Base-by-base conservation (phyloP, 805 yeast genomes). In the Metschnikowia continentalis region DNA sequence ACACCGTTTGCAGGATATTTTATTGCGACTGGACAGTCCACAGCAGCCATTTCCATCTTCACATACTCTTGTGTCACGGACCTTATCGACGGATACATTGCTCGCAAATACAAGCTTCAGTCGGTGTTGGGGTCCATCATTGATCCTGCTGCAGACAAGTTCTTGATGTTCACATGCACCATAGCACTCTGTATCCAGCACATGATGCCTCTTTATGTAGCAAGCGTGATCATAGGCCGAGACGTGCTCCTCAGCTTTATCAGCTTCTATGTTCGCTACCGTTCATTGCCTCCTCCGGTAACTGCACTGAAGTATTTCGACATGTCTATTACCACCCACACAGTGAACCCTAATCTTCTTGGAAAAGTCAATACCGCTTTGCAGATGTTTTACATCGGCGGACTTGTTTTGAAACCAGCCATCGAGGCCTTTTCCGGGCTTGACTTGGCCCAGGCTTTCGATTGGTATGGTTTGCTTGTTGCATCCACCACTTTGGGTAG, bases 141-240 rank as follows among this genome's bases (percentile, higher is more conserved):
- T 33, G 99, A 94, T 62, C 99, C 99, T 0, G 76, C 90, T 71
- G 99, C 99, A 0, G 99, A 94, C 65, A 94, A 94, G 65, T 74
- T 87, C 14, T 74, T 94, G 43, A 90, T 94, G 97, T 78, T 92
- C 19, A 81, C 88, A 0, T 82, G 96, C 47, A 91, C 98, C 0
- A 75, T 84, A 0, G 82, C 96, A 47, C 69, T 94, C 51, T 83
- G 92, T 0, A 78, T 83, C 57, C 71, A 84, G 11, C 77, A 83
- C 46, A 74, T 79, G 17, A 85, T 94, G 61, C 98, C 99, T 0
- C 47, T 57, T 0, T 61, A 79, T 63, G 74, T 81, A 20, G 95
- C 92, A 0, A 64, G 71, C 0, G 57, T 90, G 17, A 90, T 94
- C 26, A 73, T 94, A 17, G 97, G 97, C 0, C 78, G 97, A 59